phyloP scores from a whole-genome alignment of 768 basidiomycete species.

The Sutorius australiensis region DNA sequence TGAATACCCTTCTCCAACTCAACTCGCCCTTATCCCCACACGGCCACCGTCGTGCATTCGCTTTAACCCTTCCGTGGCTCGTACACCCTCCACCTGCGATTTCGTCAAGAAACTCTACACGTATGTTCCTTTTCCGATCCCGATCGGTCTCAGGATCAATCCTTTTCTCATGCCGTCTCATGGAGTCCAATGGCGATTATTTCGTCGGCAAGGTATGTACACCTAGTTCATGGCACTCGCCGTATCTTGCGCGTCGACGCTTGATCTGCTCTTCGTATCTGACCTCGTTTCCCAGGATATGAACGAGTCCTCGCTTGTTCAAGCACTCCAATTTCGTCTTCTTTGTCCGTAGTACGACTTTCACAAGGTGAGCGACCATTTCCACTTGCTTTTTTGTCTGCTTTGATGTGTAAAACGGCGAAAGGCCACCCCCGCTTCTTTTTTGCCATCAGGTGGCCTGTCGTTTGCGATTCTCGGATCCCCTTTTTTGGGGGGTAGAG shows the following conservation, averaged over 20 bases:
- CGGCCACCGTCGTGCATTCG: slow-evolving; percentile 25
- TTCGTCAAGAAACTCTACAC: slow-evolving; percentile 95
- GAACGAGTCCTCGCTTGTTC: slow-evolving; percentile 91
- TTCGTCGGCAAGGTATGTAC: slow-evolving; percentile 75
- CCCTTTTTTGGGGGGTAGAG: slow-evolving; percentile 3
- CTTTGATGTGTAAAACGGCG: slow-evolving; percentile 12
- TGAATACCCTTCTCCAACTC: slow-evolving; percentile 43
- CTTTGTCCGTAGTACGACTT: slow-evolving; percentile 94
- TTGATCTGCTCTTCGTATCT: slow-evolving; percentile 9
- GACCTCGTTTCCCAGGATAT: slow-evolving; percentile 55
- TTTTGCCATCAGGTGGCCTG: background rate
- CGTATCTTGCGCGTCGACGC: slow-evolving; percentile 18
- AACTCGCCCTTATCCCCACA: slow-evolving; percentile 25
- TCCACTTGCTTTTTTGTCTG: slow-evolving; percentile 1
- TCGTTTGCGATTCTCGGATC: slow-evolving; percentile 10
- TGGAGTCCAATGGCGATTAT: slow-evolving; percentile 86
- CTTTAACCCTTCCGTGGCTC: slow-evolving; percentile 24
- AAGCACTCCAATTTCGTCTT: slow-evolving; percentile 27
- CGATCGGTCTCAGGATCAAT: slow-evolving; percentile 48
- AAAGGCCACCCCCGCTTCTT: slow-evolving; percentile 8
- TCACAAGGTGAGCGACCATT: slow-evolving; percentile 64
- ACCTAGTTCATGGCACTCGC: too few species aligned
- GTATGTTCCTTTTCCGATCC: slow-evolving; percentile 36
- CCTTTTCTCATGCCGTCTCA: slow-evolving; percentile 68
- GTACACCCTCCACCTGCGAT: slow-evolving; percentile 83